Conservation (phyloP, 257 asterid species). For the Handroanthus guayacan region DNA sequence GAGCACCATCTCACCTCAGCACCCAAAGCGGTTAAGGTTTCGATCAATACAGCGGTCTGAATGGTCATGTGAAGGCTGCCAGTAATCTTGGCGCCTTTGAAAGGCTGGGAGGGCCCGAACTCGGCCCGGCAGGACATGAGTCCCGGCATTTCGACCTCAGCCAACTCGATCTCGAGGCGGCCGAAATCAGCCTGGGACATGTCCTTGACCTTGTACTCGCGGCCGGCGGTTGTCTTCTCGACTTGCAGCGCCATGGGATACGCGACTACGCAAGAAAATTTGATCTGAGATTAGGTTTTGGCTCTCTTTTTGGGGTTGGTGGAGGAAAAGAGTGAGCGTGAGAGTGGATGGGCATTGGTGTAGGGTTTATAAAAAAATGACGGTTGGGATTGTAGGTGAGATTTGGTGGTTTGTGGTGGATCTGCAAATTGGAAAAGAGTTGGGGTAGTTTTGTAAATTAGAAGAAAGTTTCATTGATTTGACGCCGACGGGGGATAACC, state of each 20-base stretch:
- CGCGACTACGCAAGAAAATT: neutral
- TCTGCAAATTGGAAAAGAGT: no score
- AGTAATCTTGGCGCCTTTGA: constrained; percentile 78
- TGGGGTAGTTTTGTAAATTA: no score
- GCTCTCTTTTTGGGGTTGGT: neutral
- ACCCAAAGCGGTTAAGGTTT: constrained; percentile 79
- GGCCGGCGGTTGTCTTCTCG: constrained; percentile 79
- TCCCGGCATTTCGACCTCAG: constrained; percentile 92
- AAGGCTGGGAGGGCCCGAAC: constrained; percentile 78
- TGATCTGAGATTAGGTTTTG: neutral
- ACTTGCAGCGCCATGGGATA: constrained; percentile 67
- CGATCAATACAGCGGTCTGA: constrained; percentile 84
- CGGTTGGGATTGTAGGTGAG: no score
- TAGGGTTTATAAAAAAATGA: no score
- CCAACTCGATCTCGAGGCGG: constrained; percentile 83
- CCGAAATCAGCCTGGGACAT: constrained; percentile 94
- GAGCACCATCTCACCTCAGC: constrained; percentile 97
- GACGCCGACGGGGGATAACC: no score
- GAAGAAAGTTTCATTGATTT: no score
- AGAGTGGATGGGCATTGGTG: no score
- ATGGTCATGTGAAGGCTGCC: constrained; percentile 90
- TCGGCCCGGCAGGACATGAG: constrained; percentile 79
- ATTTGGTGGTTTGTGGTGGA: no score
- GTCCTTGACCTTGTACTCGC: constrained; percentile 92
- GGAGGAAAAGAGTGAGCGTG: neutral